Percentiles rank a stretch among this genome's conserved stretches.
Evolutionary conservation across 495 filamentous ascomycete genomes (phyloP).

Genomic region (Lophiotrema nucula): DNA sequence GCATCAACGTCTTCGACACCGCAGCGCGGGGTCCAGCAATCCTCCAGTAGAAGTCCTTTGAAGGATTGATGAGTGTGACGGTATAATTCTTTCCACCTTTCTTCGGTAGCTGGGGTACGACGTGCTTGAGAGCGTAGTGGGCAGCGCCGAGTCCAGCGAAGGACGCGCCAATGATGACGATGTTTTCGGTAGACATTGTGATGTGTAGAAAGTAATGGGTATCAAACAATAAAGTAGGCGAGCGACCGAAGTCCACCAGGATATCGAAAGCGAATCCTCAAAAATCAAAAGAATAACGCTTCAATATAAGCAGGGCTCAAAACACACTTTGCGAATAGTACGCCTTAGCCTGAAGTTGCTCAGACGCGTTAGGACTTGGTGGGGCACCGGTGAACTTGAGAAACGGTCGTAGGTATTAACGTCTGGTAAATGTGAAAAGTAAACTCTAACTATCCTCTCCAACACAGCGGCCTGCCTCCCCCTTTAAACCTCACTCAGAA

Average conservation of each 20-base stretch:
- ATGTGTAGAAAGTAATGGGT: neutral
- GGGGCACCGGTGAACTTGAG: slow-evolving; percentile 25
- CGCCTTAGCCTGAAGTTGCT: neutral
- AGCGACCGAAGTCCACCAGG: too few relatives aligned
- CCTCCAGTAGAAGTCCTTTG: slow-evolving; percentile 53
- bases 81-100: slow-evolving; percentile 41
- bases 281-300: slow-evolving; percentile 3
- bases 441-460: too few relatives aligned
- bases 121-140: slow-evolving; percentile 58
- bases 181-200: slow-evolving; percentile 27
- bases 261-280: too few relatives aligned
- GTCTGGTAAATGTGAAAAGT: too few relatives aligned
- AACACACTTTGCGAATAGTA: neutral
- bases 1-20: slow-evolving; percentile 46
- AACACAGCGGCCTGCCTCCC: too few relatives aligned
- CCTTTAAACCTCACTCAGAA: too few relatives aligned
- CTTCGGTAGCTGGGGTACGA: slow-evolving; percentile 39
- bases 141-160: slow-evolving; percentile 58
- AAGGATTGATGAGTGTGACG: slow-evolving; percentile 58
- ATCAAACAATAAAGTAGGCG: neutral
- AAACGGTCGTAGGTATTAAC: too few relatives aligned
- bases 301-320: too few relatives aligned
- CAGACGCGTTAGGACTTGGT: slow-evolving; percentile 20
- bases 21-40: slow-evolving; percentile 50
- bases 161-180: slow-evolving; percentile 67